Percentiles rank a stretch among this genome's conserved stretches.
phyloP scores from a whole-genome alignment of 202 grass and related monocot species.

The Tripidium arundinaceum region DNA sequence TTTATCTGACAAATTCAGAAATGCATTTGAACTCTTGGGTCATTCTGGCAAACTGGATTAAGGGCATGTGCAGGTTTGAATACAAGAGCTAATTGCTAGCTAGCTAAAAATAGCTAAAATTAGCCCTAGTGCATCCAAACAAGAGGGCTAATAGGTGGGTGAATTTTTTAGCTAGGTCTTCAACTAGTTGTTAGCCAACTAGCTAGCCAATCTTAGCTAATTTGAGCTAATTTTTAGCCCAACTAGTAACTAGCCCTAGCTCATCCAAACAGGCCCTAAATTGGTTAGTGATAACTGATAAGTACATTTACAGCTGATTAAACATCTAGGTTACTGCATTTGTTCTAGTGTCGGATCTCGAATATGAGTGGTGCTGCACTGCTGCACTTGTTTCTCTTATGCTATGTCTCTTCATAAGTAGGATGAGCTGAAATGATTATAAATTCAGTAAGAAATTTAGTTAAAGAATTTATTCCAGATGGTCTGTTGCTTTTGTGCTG shows the following conservation, averaged over 20 bases:
- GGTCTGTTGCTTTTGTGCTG: not conserved
- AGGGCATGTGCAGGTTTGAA: no score
- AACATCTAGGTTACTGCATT: not conserved
- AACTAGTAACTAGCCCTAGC: no score
- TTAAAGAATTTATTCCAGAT: not conserved
- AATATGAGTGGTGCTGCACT: not conserved
- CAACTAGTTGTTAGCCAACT: no score
- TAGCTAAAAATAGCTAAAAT: no score
- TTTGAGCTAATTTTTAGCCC: no score
- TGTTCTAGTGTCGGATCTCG: not conserved
- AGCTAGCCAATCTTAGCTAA: no score
- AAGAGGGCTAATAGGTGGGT: no score
- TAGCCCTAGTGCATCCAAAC: no score
- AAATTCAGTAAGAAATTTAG: not conserved
- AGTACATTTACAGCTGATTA: not conserved
- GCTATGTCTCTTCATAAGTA: not conserved
- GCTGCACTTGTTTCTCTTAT: not conserved
- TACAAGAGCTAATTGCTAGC: no score
- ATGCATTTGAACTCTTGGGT: not conserved
- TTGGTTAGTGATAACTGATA: not conserved
- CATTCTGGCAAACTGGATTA: slow-evolving; percentile 1
- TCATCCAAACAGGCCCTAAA: no score
- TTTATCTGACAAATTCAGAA: not conserved
- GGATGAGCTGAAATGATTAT: not conserved
- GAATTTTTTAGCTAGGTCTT: no score